Conservation (phyloP, 352 stramenopile genomes). For the Globisporangium carolinianum region DNA sequence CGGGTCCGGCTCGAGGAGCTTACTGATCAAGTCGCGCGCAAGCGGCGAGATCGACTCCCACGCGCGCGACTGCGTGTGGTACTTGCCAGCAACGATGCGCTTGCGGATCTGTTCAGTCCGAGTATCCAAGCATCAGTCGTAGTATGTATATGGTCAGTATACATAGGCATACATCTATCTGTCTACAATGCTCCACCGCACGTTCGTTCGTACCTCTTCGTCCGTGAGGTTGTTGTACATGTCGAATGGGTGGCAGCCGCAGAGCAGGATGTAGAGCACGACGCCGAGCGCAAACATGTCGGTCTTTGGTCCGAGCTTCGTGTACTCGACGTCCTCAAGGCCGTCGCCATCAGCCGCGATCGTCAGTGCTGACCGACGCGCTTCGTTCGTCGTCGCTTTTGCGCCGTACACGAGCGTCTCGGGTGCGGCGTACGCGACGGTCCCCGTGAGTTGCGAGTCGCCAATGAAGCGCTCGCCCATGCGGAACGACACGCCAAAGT, state of each 20-base stretch:
- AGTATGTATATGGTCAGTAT: no score
- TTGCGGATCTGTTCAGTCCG: constrained; percentile 44
- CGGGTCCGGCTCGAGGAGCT: constrained; percentile 58
- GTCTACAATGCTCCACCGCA: no score
- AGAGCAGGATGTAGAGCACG: constrained; percentile 82
- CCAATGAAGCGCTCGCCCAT: constrained; percentile 68
- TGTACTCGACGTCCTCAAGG: constrained; percentile 24
- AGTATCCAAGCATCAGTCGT: no score
- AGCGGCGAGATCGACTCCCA: constrained; percentile 65
- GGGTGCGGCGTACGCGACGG: constrained; percentile 65
- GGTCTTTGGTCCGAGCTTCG: constrained; percentile 55
- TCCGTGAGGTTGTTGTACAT: constrained; percentile 83
- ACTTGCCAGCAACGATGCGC: constrained; percentile 74
- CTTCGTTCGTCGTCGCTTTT: constrained; percentile 10
- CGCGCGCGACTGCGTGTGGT: constrained; percentile 57
- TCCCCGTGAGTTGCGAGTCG: constrained; percentile 68
- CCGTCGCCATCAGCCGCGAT: constrained; percentile 13
- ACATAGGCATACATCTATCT: no score
- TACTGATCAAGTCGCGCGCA: constrained; percentile 65
- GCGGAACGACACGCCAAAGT: constrained; percentile 82
- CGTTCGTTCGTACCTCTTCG: constrained; percentile 40
- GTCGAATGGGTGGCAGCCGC: constrained; percentile 78
- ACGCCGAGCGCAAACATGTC: constrained; percentile 83
- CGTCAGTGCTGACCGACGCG: constrained; percentile 2
- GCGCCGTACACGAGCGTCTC: constrained; percentile 57